Percentiles rank a stretch among this genome's conserved stretches.
These are phyloP conservation scores for Aspergillus carlsbadensis DNA, from an alignment of 495 filamentous ascomycete genomes.

Conservation along the genomic window DNA sequence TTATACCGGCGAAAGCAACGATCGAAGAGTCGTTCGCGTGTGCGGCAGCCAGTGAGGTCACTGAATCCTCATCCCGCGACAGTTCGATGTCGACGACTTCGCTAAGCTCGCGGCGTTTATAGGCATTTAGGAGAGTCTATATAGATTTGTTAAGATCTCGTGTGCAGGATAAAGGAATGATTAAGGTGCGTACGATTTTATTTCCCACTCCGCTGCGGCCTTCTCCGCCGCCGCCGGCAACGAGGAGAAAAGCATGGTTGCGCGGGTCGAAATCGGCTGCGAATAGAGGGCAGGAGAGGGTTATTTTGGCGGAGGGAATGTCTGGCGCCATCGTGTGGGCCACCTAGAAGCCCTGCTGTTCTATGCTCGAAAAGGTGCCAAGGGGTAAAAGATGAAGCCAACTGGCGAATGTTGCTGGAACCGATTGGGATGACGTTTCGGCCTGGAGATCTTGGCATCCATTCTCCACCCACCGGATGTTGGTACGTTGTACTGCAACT, in stretches of 20 bases:
- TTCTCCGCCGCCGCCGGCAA: constrained; percentile 90
- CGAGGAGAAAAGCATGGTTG: constrained; percentile 69
- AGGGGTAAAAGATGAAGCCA: constrained; percentile 8
- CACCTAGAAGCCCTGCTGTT: not conserved
- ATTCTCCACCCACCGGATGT: not conserved
- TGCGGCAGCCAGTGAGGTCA: constrained; percentile 74
- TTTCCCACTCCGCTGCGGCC: constrained; percentile 84
- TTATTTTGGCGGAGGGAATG: constrained; percentile 62
- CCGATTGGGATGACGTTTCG: constrained; percentile 17
- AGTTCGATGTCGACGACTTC: constrained; percentile 74
- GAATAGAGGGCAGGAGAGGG: constrained; percentile 84
- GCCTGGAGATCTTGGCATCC: constrained; percentile 39
- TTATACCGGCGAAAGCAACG: constrained; percentile 78
- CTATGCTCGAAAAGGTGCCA: not conserved
- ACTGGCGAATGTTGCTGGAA: constrained; percentile 3
- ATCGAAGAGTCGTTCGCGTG: constrained; percentile 54
- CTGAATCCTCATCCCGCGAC: constrained; percentile 86
- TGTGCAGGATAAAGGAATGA: too few relatives aligned
- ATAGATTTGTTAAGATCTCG: not conserved
- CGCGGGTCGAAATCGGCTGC: constrained; percentile 84
- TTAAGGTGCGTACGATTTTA: constrained; percentile 65
- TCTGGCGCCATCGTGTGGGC: constrained; percentile 47
- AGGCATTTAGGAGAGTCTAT: constrained; percentile 70
- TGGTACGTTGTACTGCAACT: too few relatives aligned
- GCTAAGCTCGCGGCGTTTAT: constrained; percentile 58